Conservation (phyloP, 2,329 filamentous ascomycete genomes). For the Exophiala xenobiotica region DNA sequence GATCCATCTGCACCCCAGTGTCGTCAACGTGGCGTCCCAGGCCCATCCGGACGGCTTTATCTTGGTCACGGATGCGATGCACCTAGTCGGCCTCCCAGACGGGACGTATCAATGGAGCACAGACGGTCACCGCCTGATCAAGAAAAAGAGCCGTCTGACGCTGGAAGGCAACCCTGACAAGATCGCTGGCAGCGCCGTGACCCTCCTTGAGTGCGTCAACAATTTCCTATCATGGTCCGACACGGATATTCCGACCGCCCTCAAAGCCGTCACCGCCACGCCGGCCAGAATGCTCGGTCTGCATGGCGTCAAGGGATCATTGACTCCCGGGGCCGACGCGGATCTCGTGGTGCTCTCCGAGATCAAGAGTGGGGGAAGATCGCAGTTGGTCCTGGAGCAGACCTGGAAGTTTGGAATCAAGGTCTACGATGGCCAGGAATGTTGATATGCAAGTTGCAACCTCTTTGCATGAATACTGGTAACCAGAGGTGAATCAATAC, state of each 20-base stretch:
- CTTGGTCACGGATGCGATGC: constrained; percentile 54
- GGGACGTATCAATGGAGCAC: constrained; percentile 52
- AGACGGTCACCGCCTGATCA: constrained; percentile 53
- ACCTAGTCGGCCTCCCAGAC: constrained; percentile 52
- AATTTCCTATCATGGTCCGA: constrained; percentile 77
- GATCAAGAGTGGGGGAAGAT: constrained; percentile 35
- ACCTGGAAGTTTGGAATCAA: constrained; percentile 71
- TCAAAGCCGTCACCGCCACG: constrained; percentile 71
- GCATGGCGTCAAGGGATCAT: constrained; percentile 62
- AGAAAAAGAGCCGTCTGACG: constrained; percentile 49
- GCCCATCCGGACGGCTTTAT: constrained; percentile 72
- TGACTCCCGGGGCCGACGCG: constrained; percentile 62
- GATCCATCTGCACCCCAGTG: constrained; percentile 52
- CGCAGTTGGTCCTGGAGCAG: constrained; percentile 64
- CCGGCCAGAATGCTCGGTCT: constrained; percentile 71
- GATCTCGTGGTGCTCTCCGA: constrained; percentile 66
- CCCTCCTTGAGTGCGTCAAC: constrained; percentile 73
- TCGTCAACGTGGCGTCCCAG: constrained; percentile 56
- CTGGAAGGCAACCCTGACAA: constrained; percentile 45
- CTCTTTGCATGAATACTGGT: too few species aligned
- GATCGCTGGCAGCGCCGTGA: constrained; percentile 45
- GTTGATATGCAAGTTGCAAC: not conserved
- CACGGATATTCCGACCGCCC: constrained; percentile 63
- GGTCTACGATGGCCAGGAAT: not conserved
- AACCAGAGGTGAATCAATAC: too few species aligned